phyloP scores from a whole-genome alignment of 371 early-diverging fungal genomes.

The Actinomortierella ambigua region DNA sequence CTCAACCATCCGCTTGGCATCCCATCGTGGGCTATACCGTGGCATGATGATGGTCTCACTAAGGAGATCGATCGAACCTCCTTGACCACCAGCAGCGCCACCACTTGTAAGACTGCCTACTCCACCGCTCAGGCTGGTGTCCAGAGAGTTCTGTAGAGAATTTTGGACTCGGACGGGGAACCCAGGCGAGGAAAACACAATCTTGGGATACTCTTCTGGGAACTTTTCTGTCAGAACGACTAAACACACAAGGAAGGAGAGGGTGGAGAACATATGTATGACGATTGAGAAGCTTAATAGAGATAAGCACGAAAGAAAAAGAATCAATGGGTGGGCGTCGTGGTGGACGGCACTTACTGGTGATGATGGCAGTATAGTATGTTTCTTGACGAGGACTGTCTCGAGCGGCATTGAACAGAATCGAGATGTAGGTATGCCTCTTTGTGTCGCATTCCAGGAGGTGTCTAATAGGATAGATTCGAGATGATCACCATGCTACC shows the following conservation, averaged over 20 bases:
- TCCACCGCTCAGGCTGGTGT: conserved; percentile 8
- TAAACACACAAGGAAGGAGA: neutral
- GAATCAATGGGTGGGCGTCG: no score
- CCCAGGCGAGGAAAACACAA: conserved; percentile 17
- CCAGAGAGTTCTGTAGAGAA: no score
- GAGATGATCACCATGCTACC: no score
- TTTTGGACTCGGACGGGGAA: no score
- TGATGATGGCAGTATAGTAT: conserved; percentile 17
- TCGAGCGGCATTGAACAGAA: conserved; percentile 20
- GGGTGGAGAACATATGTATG: neutral
- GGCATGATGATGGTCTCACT: conserved; percentile 16
- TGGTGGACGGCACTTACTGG: conserved; percentile 7
- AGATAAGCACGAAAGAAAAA: no score
- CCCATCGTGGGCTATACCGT: conserved; percentile 41
- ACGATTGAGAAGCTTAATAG: neutral
- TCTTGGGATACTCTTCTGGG: conserved; percentile 34
- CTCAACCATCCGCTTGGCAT: conserved; percentile 23
- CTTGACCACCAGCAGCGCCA: neutral
- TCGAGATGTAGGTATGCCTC: conserved; percentile 17
- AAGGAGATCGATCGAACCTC: no score
- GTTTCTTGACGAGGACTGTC: conserved; percentile 9
- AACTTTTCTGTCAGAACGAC: conserved; percentile 29
- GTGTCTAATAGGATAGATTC: conserved; percentile 11
- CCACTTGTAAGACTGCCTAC: conserved; percentile 8
- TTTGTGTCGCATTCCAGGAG: conserved; percentile 29